Evolutionary conservation across 345 rosid species (phyloP).

Genomic region (Citrus unshiu): DNA sequence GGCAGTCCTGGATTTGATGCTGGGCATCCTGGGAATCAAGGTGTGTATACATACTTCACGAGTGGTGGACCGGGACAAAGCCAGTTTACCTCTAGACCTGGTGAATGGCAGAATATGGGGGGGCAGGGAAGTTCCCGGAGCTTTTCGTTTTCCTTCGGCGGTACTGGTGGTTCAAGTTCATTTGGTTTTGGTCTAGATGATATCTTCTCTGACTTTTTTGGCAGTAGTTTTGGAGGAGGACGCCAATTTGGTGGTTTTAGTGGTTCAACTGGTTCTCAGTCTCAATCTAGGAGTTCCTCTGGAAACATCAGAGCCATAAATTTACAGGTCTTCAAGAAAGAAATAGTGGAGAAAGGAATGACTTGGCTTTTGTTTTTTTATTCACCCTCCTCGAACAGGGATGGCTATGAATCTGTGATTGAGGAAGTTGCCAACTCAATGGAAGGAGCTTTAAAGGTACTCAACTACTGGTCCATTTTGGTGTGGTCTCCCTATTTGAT

Average conservation of each 20-base stretch:
- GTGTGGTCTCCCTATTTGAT: neutral
- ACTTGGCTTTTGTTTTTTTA: constrained; percentile 80
- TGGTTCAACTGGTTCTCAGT: constrained; percentile 50
- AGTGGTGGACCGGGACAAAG: constrained; percentile 56
- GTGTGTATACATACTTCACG: constrained; percentile 56
- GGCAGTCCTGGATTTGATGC: constrained; percentile 78
- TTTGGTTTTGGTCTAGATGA: constrained; percentile 68
- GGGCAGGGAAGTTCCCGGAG: constrained; percentile 62
- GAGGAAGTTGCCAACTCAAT: constrained; percentile 62
- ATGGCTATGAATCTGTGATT: constrained; percentile 46
- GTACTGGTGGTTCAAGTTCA: constrained; percentile 45
- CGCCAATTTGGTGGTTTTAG: constrained; percentile 55
- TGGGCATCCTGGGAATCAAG: constrained; percentile 57
- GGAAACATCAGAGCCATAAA: constrained; percentile 44
- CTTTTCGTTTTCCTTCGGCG: constrained; percentile 76
- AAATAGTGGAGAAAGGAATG: constrained; percentile 69
- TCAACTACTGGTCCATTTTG: neutral
- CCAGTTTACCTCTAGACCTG: constrained; percentile 54
- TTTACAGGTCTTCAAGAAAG: constrained; percentile 57
- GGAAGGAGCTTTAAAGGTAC: constrained; percentile 86
- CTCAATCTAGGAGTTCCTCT: constrained; percentile 39
- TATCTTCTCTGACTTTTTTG: constrained; percentile 58
- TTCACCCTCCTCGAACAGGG: constrained; percentile 46
- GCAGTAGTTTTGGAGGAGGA: constrained; percentile 36
- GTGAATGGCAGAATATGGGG: constrained; percentile 71